Percentiles rank a stretch among this genome's conserved stretches.
phyloP scores from a whole-genome alignment of 345 rosid genomes.

The Acer campestre region DNA sequence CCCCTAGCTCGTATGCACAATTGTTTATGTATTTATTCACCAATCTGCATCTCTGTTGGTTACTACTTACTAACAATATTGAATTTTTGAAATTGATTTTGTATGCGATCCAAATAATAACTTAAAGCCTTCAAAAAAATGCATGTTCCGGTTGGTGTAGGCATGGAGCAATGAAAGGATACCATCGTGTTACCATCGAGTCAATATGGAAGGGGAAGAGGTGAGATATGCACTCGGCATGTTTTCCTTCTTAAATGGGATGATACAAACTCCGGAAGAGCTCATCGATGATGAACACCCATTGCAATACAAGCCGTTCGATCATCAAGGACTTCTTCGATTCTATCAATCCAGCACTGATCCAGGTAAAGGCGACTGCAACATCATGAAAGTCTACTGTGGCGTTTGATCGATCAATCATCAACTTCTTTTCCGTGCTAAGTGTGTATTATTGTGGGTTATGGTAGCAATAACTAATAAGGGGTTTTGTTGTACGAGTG shows the following conservation, averaged over 20 bases:
- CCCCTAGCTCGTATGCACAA: too few species aligned
- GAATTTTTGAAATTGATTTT: too few species aligned
- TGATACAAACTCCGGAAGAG: slow-evolving; percentile 48
- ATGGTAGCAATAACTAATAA: not conserved
- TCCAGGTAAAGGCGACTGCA: slow-evolving; percentile 38
- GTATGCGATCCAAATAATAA: not conserved
- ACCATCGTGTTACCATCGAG: slow-evolving; percentile 56
- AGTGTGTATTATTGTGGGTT: not conserved
- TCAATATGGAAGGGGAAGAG: slow-evolving; percentile 47
- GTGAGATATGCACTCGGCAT: slow-evolving; percentile 58
- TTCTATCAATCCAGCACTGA: slow-evolving; percentile 34
- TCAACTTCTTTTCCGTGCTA: not conserved
- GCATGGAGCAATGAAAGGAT: slow-evolving; percentile 87
- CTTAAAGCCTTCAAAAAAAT: not conserved
- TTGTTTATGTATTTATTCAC: too few species aligned
- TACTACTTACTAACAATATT: too few species aligned
- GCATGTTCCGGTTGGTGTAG: slow-evolving; percentile 27
- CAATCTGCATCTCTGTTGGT: too few species aligned
- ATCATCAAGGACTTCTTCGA: slow-evolving; percentile 49
- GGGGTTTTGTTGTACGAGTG: slow-evolving; percentile 11
- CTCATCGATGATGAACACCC: slow-evolving; percentile 66
- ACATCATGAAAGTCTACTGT: slow-evolving; percentile 55
- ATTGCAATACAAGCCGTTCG: slow-evolving; percentile 57
- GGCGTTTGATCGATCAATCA: slow-evolving; percentile 36
- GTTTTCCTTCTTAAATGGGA: slow-evolving; percentile 53